These are phyloP conservation scores for Euphrasia arctica DNA, from an alignment of 305 asterid species.

Conservation along the genomic window DNA sequence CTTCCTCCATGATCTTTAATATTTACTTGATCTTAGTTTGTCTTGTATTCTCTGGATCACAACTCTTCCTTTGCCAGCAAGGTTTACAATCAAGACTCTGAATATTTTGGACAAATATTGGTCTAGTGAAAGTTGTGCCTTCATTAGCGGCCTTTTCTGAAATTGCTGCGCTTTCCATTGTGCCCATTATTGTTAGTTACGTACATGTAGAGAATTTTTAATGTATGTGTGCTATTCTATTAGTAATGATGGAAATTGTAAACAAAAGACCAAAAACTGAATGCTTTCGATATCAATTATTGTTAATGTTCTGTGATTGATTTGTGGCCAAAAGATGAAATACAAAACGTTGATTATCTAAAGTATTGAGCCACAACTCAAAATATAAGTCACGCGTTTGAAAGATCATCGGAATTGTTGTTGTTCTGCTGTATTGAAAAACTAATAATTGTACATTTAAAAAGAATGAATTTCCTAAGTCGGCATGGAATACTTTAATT, in stretches of 20 bases:
- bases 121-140: no score
- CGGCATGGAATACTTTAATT: neutral
- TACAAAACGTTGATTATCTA: neutral
- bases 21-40: conserved; percentile 3
- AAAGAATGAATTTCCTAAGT: neutral
- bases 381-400: neutral
- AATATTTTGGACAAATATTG: no score
- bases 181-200: no score
- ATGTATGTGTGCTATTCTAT: neutral
- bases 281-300: neutral
- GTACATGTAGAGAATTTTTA: no score
- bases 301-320: neutral
- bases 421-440: neutral
- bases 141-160: no score
- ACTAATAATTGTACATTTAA: neutral
- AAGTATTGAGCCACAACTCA: neutral
- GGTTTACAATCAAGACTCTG: no score
- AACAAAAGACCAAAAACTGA: neutral
- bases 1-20: neutral
- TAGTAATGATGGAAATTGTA: neutral
- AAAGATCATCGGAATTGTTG: neutral
- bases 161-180: no score
- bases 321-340: neutral
- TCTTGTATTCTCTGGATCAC: conserved; percentile 7
- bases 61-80: no score